Percentiles rank a stretch among this genome's conserved stretches.
Conservation (phyloP, 257 asterid genomes). For the Pogostemon cablin region DNA sequence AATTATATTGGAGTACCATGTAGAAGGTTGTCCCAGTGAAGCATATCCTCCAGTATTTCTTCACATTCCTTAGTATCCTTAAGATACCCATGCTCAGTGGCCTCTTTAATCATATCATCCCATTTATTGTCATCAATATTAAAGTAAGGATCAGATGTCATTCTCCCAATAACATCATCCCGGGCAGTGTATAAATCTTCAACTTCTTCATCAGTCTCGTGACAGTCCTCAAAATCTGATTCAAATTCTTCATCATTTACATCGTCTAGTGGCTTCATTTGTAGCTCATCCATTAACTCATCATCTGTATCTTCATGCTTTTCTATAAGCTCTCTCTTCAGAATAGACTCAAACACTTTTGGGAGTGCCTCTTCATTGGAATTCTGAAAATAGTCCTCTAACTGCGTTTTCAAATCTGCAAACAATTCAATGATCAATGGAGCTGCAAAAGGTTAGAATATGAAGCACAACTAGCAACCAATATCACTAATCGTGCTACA, state of each 20-base stretch:
- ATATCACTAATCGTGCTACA: neutral
- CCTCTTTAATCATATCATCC: constrained; percentile 81
- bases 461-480: neutral
- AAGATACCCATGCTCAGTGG: constrained; percentile 62
- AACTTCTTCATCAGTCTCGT: constrained; percentile 69
- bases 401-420: constrained; percentile 65
- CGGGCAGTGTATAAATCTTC: constrained; percentile 70
- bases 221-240: constrained; percentile 61
- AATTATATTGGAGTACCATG: constrained; percentile 59
- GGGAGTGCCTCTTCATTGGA: constrained; percentile 70
- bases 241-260: constrained; percentile 64
- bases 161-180: constrained; percentile 49
- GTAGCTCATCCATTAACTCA: constrained; percentile 60
- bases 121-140: constrained; percentile 76
- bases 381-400: constrained; percentile 61
- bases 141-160: constrained; percentile 54
- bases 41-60: constrained; percentile 83
- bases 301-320: constrained; percentile 80
- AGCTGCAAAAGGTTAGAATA: constrained; percentile 15
- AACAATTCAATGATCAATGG: constrained; percentile 19
- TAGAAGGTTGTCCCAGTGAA: constrained; percentile 76
- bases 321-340: constrained; percentile 51
- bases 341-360: constrained; percentile 49
- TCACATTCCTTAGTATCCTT: constrained; percentile 78
- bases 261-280: constrained; percentile 52